These are phyloP conservation scores for Umbelopsis vinacea DNA, from an alignment of 192 early-diverging fungal species.

Conservation along the genomic window DNA sequence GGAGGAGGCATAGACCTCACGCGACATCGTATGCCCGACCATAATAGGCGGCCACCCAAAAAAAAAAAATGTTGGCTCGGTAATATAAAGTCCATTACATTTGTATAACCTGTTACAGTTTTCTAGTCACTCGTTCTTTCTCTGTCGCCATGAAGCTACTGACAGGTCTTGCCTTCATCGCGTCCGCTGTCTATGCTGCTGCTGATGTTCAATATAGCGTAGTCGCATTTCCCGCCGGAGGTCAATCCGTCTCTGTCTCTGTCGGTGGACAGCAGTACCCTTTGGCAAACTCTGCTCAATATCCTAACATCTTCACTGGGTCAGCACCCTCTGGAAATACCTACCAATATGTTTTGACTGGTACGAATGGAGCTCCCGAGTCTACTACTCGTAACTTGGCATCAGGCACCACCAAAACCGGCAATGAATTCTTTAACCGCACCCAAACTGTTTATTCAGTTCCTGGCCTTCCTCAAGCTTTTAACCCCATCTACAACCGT, in stretches of 20 bases:
- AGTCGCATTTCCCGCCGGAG: slow-evolving; percentile 34
- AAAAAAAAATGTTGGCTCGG: not conserved
- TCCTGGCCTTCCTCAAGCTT: slow-evolving; percentile 49
- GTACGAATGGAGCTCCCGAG: slow-evolving; percentile 28
- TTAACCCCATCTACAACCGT: slow-evolving; percentile 48
- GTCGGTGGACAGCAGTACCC: slow-evolving; percentile 37
- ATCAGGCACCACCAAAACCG: slow-evolving; percentile 34
- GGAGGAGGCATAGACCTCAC: not conserved
- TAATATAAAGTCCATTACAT: not conserved
- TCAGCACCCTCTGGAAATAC: slow-evolving; percentile 31
- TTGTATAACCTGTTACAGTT: not conserved
- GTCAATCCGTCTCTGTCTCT: slow-evolving; percentile 31
- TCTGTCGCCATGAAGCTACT: slow-evolving; percentile 29
- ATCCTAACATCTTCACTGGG: slow-evolving; percentile 35
- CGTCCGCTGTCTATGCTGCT: slow-evolving; percentile 13
- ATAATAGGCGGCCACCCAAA: not conserved
- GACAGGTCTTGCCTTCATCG: slow-evolving; percentile 14
- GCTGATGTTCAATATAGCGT: slow-evolving; percentile 43
- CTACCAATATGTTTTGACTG: slow-evolving; percentile 39
- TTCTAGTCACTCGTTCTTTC: not conserved
- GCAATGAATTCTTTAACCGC: slow-evolving; percentile 56
- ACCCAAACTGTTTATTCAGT: slow-evolving; percentile 41
- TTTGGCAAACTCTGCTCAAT: slow-evolving; percentile 14
- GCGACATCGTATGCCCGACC: slow-evolving; percentile 18
- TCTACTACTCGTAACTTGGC: slow-evolving; percentile 28